Evolutionary conservation across 768 basidiomycete genomes (phyloP).

Genomic region (Boletus vermiculosoides): DNA sequence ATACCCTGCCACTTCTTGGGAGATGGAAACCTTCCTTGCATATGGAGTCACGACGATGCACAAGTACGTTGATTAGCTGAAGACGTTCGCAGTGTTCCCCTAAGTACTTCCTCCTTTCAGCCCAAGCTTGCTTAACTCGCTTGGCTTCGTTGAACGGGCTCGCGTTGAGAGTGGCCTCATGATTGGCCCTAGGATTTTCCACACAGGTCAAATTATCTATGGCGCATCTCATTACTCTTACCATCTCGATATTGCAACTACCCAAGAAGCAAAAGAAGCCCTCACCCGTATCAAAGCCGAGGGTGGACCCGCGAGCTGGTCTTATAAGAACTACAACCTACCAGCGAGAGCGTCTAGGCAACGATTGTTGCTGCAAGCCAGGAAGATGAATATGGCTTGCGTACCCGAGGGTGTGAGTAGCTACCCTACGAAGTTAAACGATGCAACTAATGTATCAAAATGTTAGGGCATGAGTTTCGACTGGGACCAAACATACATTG

Average conservation of each 20-base stretch:
- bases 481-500: constrained; percentile 76
- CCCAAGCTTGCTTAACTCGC: constrained; percentile 62
- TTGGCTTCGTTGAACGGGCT: constrained; percentile 63
- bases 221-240: constrained; percentile 47
- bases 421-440: neutral
- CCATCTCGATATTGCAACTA: constrained; percentile 64
- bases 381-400: constrained; percentile 64
- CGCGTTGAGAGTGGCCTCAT: constrained; percentile 67
- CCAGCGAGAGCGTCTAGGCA: constrained; percentile 70
- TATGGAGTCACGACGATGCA: constrained; percentile 77
- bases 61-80: constrained; percentile 46
- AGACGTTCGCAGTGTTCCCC: neutral
- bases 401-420: constrained; percentile 63
- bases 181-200: constrained; percentile 71
- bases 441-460: neutral
- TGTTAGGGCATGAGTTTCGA: constrained; percentile 69
- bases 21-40: constrained; percentile 70
- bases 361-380: constrained; percentile 58
- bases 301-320: constrained; percentile 66
- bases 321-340: constrained; percentile 77
- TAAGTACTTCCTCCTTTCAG: constrained; percentile 32
- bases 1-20: constrained; percentile 69
- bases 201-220: constrained; percentile 60
- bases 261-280: constrained; percentile 62
- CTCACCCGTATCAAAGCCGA: constrained; percentile 68